Evolutionary conservation across 139 green algal species (phyloP), one percentile per base, ranked within the genome.

Genomic region (Pleodorina starrii): DNA sequence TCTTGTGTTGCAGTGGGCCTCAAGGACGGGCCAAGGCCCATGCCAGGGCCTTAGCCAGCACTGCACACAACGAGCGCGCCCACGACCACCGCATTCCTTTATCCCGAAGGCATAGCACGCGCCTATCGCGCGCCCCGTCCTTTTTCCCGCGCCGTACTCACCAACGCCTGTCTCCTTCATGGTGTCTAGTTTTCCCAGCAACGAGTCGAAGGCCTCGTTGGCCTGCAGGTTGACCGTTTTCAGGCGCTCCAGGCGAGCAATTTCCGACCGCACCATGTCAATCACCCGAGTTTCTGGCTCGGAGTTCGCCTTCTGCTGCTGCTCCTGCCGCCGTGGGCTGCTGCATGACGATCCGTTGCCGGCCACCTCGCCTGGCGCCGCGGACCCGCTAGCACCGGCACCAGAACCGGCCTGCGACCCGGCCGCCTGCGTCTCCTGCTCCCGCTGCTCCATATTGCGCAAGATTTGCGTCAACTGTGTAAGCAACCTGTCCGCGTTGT

Each of bases 191-290:
- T 63, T 87, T 35, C 42, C 10, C 11, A 48, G 60, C 32, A 87
- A 60, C 16, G 81, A 87, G n/a, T 77, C 60, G 4, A 87, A 48
- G 0, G 81, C 82, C 66, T 51, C 43, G 7, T 88, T 51, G 17
- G 82, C 36, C 40, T 78, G 60, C 29, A 66, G 5, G 27, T 63
- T 46, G 40, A 36, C 21, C 36, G 17, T 27, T 43, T 63, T 46
- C 60, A 87, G n/a, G 14, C 80, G 60, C 60, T 77, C 35, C 80
- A 87, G 60, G 23, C 80, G 42, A 9, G 60, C 80, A 27, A 87
- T 60, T 60, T 87, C 80, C 5, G 80, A 9, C 29, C 42, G 40
- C 9, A 86, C 27, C 27, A 75, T 4, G 0, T 51, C 78, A 11
- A 85, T 73, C 10, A 51, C 29, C 9, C 36, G 25, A 1, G 78